Evolutionary conservation across 805 yeast genomes (phyloP), one percentile per base, ranked within the genome.

Genomic region (Lachancea cidri): DNA sequence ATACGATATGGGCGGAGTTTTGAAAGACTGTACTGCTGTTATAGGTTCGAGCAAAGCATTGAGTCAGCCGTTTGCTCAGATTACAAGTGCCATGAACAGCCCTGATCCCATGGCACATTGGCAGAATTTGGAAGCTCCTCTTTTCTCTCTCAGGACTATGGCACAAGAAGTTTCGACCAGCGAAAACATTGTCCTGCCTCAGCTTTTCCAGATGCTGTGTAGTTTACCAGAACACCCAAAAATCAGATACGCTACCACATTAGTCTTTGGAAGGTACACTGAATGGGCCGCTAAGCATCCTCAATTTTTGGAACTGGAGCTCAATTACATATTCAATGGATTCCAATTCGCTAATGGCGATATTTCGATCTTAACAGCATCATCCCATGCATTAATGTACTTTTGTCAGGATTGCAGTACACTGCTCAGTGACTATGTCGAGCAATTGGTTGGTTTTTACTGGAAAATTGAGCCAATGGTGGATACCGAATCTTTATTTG

Each of bases 1-100:
- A 55, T 93, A 93, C 64, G 96, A 87, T 42, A 86, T 93, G 85
- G 98, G 98, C 29, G 98, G 93, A 60, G 96, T 91, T n/a, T 67
- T 93, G 46, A 94, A 94, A 58, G 95, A 88, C 58, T 88, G 98
- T 67, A 86, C 97, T 52, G 85, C 86, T 1, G 91, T 93, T 3
- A 79, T 86, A 33, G 98, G 98, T 1, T 72, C 94, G 2, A 65
- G 75, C 7, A 68, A 64, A 31, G 87, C 96, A 0, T 68, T 93
- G 27, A 62, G 66, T 17, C 80, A 85, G 40, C 95, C 96, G 15
- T 83, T 79, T 52, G 65, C 67, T 27, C 75, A 72, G 52, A 74
- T 88, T 36, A 76, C 76, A 49, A 38, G 49, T 5, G 54, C 66
- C 1, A 41, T 70, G 19, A 52, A 45, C 5, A 47, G 57, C 36